Conservation (phyloP, 352 stramenopile genomes). For the Globisporangium paddicum region DNA sequence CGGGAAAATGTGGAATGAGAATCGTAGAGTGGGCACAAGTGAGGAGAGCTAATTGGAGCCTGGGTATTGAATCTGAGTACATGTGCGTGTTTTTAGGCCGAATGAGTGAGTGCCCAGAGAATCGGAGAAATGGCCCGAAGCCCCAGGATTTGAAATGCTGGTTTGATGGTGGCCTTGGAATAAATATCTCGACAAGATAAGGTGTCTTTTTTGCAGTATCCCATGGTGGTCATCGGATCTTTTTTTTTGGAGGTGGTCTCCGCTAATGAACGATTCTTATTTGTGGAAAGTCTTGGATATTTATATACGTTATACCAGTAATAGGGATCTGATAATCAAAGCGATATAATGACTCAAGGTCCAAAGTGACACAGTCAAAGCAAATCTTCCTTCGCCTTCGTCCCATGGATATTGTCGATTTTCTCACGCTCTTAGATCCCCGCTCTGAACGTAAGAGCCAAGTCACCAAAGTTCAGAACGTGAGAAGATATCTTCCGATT, state of each 20-base stretch:
- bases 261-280: not conserved
- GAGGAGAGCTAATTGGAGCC: not conserved
- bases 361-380: not conserved
- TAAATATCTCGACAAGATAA: not conserved
- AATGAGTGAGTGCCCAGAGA: not conserved
- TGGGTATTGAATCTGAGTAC: not conserved
- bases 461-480: not conserved
- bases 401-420: not conserved
- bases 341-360: not conserved
- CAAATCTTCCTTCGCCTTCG: not conserved
- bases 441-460: not conserved
- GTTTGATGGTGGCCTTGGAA: not conserved
- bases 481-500: not conserved
- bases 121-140: not conserved
- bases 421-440: not conserved
- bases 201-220: not conserved
- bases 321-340: not conserved
- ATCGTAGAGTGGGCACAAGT: not conserved
- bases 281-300: not conserved
- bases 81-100: not conserved
- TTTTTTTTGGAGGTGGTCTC: not conserved
- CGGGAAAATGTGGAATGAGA: slow-evolving; percentile 12
- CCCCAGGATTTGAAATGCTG: not conserved
- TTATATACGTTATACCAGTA: too few species aligned
- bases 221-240: not conserved